These are phyloP conservation scores for Alectoria sarmentosa DNA, from an alignment of 495 filamentous ascomycete genomes.

Conservation along the genomic window DNA sequence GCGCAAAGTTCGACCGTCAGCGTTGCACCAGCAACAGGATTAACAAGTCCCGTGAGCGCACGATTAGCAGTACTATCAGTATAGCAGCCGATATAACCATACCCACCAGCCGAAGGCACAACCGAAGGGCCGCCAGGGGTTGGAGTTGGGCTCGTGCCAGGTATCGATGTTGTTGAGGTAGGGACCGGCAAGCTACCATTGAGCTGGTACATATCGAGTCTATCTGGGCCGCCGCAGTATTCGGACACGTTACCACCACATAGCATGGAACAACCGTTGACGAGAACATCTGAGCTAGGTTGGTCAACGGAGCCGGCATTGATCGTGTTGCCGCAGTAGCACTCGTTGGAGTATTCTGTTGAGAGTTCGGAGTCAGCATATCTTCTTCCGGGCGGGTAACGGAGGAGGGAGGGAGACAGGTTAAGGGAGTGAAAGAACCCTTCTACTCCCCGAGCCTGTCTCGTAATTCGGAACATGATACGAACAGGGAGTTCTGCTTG, in stretches of 20 bases:
- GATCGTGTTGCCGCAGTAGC: slow-evolving; percentile 34
- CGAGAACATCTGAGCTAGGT: slow-evolving; percentile 15
- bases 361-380: slow-evolving; percentile 25
- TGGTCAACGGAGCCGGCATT: slow-evolving; percentile 24
- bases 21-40: neutral
- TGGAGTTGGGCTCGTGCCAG: neutral
- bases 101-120: neutral
- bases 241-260: slow-evolving; percentile 31
- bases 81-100: neutral
- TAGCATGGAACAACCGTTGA: slow-evolving; percentile 27
- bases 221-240: slow-evolving; percentile 19
- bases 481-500: neutral
- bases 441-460: neutral
- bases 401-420: neutral
- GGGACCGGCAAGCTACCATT: neutral
- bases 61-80: neutral
- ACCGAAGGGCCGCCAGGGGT: neutral
- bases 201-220: neutral
- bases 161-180: neutral
- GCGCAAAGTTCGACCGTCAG: neutral
- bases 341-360: slow-evolving; percentile 34
- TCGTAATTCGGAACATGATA: neutral
- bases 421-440: neutral
- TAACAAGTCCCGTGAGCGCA: neutral
- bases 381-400: neutral